phyloP scores from a whole-genome alignment of 768 basidiomycete genomes.

The Candolleomyces efflorescens region DNA sequence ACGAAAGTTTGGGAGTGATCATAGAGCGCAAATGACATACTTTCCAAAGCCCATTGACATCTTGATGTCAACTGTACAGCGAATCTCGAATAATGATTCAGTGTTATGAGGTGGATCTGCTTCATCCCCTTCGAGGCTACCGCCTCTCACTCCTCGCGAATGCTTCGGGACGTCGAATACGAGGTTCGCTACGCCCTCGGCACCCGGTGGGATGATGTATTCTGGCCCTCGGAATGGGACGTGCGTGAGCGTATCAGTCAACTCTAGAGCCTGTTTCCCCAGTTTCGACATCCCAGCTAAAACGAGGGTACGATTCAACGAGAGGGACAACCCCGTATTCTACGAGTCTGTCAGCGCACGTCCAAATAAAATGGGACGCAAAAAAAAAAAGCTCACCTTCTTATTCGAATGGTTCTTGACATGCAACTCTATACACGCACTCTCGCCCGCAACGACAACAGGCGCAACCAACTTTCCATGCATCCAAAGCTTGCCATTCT shows the following conservation, averaged over 20 bases:
- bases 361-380: conserved; percentile 1
- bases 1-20: not conserved
- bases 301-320: conserved; percentile 56
- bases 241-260: conserved; percentile 64
- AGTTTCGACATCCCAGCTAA: conserved; percentile 39
- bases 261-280: conserved; percentile 48
- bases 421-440: conserved; percentile 68
- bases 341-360: conserved; percentile 21
- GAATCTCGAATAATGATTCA: conserved; percentile 65
- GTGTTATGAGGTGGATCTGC: conserved; percentile 28
- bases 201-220: conserved; percentile 68
- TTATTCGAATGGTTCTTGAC: conserved; percentile 80
- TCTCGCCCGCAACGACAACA: conserved; percentile 62
- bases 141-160: conserved; percentile 63
- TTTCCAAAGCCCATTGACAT: conserved; percentile 69
- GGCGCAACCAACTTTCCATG: conserved; percentile 64
- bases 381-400: conserved; percentile 46
- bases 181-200: conserved; percentile 74
- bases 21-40: conserved; percentile 31
- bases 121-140: conserved; percentile 48
- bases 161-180: conserved; percentile 74
- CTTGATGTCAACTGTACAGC: conserved; percentile 56
- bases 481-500: conserved; percentile 77
- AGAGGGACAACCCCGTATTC: conserved; percentile 65
- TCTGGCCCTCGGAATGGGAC: conserved; percentile 73